Evolutionary conservation across 1,284 basidiomycete genomes (phyloP).

Genomic region (Cryptococcus hybrid): DNA sequence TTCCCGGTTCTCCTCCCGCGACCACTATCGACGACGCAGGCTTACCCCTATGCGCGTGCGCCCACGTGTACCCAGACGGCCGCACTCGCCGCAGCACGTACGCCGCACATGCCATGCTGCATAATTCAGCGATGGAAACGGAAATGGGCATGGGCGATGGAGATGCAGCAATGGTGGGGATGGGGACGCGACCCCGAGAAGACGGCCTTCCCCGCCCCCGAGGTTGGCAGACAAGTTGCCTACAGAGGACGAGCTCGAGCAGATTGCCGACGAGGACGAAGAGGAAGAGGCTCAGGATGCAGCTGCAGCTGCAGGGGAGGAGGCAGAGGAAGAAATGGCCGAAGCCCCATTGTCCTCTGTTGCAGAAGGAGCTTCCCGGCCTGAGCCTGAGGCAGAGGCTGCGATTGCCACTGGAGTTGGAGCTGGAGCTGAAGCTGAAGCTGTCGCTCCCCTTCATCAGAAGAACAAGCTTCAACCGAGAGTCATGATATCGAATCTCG

Average conservation of each 20-base stretch:
- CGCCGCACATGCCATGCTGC: background rate
- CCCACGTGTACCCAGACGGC: background rate
- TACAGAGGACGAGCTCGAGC: conserved; percentile 2
- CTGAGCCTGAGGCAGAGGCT: no score
- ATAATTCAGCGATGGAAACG: background rate
- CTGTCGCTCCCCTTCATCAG: no score
- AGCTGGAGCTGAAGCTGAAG: no score
- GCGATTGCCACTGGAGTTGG: no score
- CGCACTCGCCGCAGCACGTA: background rate
- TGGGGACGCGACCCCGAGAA: conserved; percentile 17
- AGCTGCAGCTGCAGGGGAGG: background rate
- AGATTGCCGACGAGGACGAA: conserved; percentile 2
- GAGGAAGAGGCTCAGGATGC: conserved; percentile 9
- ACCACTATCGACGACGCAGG: background rate
- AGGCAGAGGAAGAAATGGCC: conserved; percentile 2
- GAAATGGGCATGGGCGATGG: conserved; percentile 1
- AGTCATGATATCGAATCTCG: background rate
- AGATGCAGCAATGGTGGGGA: conserved; percentile 1
- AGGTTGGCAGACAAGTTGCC: conserved; percentile 7
- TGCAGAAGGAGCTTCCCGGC: no score
- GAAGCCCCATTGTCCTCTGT: no score
- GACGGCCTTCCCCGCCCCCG: conserved; percentile 18
- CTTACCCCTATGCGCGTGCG: background rate
- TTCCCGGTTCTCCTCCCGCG: background rate
- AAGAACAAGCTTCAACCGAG: background rate